Evolutionary conservation across 306 rosid genomes (phyloP).

Genomic region (Rosa lucieae): DNA sequence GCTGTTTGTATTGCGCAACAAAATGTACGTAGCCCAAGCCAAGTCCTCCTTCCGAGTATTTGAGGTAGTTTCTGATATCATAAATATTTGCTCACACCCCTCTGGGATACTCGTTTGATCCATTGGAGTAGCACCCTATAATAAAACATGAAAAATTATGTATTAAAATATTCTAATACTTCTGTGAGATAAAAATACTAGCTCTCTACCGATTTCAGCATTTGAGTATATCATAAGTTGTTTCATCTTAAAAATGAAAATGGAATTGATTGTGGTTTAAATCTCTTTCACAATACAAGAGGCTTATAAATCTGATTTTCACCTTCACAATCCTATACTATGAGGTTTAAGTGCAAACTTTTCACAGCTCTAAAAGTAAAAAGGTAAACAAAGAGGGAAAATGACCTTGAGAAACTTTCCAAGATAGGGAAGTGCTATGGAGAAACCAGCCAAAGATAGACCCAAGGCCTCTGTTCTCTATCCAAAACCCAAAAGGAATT

Average conservation of each 20-base stretch:
- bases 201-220: background rate
- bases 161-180: background rate
- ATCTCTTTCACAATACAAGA: no score
- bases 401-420: constrained; percentile 90
- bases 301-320: no score
- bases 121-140: constrained; percentile 70
- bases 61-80: constrained; percentile 53
- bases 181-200: background rate
- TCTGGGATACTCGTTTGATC: constrained; percentile 67
- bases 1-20: constrained; percentile 76
- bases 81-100: constrained; percentile 69
- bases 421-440: constrained; percentile 66
- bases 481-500: constrained; percentile 7
- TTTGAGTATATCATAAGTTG: background rate
- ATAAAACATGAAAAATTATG: constrained; percentile 15
- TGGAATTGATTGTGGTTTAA: background rate
- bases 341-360: background rate
- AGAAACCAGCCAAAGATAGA: constrained; percentile 77
- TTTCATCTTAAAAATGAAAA: background rate
- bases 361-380: background rate
- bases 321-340: background rate
- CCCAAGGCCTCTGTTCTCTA: constrained; percentile 84
- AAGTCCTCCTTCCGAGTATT: constrained; percentile 67
- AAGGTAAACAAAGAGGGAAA: background rate
- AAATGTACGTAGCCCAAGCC: constrained; percentile 87